Evolutionary conservation across 2,329 filamentous ascomycete species (phyloP).

Genomic region (Pseudogymnoascus sp.): DNA sequence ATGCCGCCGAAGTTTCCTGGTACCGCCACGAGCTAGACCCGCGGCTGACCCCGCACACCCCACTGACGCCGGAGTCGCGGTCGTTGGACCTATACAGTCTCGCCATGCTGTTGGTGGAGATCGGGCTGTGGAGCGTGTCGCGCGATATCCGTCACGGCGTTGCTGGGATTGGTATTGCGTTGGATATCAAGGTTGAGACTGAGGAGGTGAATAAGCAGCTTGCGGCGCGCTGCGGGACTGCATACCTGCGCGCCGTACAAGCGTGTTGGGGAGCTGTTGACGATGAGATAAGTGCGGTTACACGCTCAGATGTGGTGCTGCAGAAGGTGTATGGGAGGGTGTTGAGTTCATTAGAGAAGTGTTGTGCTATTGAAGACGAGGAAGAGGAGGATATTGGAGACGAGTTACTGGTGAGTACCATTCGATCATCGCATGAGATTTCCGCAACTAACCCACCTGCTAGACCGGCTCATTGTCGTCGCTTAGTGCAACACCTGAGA

Average conservation of each 20-base stretch:
- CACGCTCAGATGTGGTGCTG: conserved; percentile 44
- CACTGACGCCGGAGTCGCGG: conserved; percentile 47
- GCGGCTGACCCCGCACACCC: conserved; percentile 41
- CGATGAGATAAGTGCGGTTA: conserved; percentile 43
- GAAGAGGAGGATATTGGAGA: conserved; percentile 45
- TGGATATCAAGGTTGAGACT: conserved; percentile 17
- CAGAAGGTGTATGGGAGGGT: conserved; percentile 50
- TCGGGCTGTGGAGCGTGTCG: conserved; percentile 68
- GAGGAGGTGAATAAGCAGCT: conserved; percentile 22
- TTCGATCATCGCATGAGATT: background rate
- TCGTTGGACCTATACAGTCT: conserved; percentile 65
- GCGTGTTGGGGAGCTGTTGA: conserved; percentile 66
- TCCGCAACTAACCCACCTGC: background rate
- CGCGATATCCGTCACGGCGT: conserved; percentile 25
- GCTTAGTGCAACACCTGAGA: background rate
- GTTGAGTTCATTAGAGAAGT: conserved; percentile 46
- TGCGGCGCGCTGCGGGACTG: conserved; percentile 55
- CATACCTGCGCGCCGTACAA: conserved; percentile 69
- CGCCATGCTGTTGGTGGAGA: conserved; percentile 64
- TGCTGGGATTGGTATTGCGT: conserved; percentile 11
- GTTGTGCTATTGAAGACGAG: conserved; percentile 53
- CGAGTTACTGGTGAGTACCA: conserved; percentile 32
- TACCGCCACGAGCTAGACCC: conserved; percentile 64
- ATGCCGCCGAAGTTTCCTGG: conserved; percentile 28
- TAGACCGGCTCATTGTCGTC: background rate